phyloP scores from a whole-genome alignment of 1,139 yeast genomes.

The Geotrichum citri-aurantii region DNA sequence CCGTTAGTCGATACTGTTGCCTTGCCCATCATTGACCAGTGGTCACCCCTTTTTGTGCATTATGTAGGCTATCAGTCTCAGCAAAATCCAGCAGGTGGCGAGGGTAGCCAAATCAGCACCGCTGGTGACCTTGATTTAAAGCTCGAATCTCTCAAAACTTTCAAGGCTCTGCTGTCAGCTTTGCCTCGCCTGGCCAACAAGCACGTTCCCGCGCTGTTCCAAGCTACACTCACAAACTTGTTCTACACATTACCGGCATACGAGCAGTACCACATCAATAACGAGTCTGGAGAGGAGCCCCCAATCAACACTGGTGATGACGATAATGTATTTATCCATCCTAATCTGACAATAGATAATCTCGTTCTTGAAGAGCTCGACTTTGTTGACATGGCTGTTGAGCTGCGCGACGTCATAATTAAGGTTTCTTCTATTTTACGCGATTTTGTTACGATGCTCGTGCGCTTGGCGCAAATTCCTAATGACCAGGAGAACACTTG shows the following conservation, averaged over 20 bases:
- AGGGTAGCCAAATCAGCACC: background rate
- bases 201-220: slow-evolving; percentile 8
- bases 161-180: slow-evolving; percentile 11
- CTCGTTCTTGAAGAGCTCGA: slow-evolving; percentile 15
- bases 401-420: slow-evolving; percentile 7
- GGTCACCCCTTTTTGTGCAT: slow-evolving; percentile 27
- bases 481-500: slow-evolving; percentile 32
- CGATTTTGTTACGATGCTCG: slow-evolving; percentile 20
- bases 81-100: background rate
- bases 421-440: slow-evolving; percentile 7
- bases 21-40: slow-evolving; percentile 25
- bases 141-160: slow-evolving; percentile 15
- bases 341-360: slow-evolving; percentile 13
- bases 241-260: slow-evolving; percentile 12
- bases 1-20: slow-evolving; percentile 22
- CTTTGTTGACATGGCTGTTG: slow-evolving; percentile 16
- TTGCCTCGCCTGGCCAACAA: slow-evolving; percentile 11
- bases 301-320: slow-evolving; percentile 24
- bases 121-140: slow-evolving; percentile 14
- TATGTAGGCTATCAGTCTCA: slow-evolving; percentile 20
- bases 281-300: slow-evolving; percentile 17
- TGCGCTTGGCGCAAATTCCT: slow-evolving; percentile 29
- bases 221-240: slow-evolving; percentile 10
- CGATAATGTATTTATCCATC: slow-evolving; percentile 27
- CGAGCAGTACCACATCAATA: slow-evolving; percentile 7